Evolutionary conservation across 2,329 filamentous ascomycete species (phyloP), one percentile per base, ranked within the genome.

Genomic region (Mariannaea elegans): DNA sequence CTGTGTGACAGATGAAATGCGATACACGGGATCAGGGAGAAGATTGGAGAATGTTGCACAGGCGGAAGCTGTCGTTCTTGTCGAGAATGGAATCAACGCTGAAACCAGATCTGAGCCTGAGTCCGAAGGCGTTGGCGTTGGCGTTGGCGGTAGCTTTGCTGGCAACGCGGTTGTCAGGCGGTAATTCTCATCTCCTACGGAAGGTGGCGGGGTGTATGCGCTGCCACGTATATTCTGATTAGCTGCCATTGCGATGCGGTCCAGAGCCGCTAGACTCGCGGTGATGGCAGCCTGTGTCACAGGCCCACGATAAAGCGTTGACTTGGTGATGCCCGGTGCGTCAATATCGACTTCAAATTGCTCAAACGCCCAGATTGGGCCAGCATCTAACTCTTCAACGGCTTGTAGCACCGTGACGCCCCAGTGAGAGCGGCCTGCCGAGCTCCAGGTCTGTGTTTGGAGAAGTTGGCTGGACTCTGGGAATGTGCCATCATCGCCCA

Each of bases 291-390:
- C 62, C 41, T 49, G 46, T 2, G 63, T 65, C 14, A 65, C 42
- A 2, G 32, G 38, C 18, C 52, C 55, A 32, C 63, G 46, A 19
- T 65, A 65, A 1, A 65, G 59, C 10, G 41, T 65, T 34, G 63
- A 61, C 34, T 65, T 65, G 5, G 62, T 65, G 10, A 39, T 41
- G 12, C 62, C 50, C 2, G 59, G 50, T 1, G 55, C 45, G 21
- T 65, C 54, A 3, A 65, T 65, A 14, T 62, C 29, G n/a, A 65
- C 27, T 14, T 56, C 42, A 41, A 65, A 65, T 4, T 65, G 63
- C 4, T 65, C 62, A 23, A 65, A 65, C 2, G 63, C 63, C 63
- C 63, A 65, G 1, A 65, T 59, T 14, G 62, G 62, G 6, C 63
- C 63, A 14, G 63, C 63, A 5, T 65, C 63, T 45, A 65, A 61